Conservation (phyloP, 177 flowering plant genomes). For the Tripterygium wilfordii region DNA sequence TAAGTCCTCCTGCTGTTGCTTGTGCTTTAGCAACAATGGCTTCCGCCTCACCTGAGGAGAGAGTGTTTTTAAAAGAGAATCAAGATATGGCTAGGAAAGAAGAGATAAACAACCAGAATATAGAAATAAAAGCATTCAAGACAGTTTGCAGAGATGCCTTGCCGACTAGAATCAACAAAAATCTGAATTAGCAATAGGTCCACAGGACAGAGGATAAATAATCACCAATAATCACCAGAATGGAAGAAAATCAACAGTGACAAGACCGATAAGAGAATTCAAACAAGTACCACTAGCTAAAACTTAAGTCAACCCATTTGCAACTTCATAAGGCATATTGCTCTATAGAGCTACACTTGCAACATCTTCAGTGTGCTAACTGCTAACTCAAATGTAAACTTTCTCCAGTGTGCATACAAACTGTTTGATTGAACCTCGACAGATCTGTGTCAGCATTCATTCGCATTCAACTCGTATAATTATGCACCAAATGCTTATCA, state of each 20-base stretch:
- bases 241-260: not conserved
- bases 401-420: too few relatives aligned
- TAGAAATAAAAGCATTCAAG: not conserved
- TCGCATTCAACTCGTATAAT: not conserved
- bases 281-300: too few relatives aligned
- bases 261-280: too few relatives aligned
- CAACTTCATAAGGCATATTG: too few relatives aligned
- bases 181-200: not conserved
- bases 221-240: not conserved
- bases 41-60: conserved; percentile 73
- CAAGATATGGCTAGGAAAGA: conserved; percentile 9
- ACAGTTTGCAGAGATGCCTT: too few relatives aligned
- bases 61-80: too few relatives aligned
- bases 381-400: too few relatives aligned
- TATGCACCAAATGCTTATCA: not conserved
- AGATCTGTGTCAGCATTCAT: not conserved
- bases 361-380: too few relatives aligned
- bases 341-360: too few relatives aligned
- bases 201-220: not conserved
- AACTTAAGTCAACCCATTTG: too few relatives aligned
- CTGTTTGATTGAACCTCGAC: not conserved
- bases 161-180: not conserved
- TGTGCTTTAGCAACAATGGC: conserved; percentile 64
- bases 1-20: conserved; percentile 63
- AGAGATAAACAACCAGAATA: not conserved